Evolutionary conservation across 2,329 filamentous ascomycete genomes (phyloP), one percentile per base, ranked within the genome.

Genomic region (Nothophoma quercina): DNA sequence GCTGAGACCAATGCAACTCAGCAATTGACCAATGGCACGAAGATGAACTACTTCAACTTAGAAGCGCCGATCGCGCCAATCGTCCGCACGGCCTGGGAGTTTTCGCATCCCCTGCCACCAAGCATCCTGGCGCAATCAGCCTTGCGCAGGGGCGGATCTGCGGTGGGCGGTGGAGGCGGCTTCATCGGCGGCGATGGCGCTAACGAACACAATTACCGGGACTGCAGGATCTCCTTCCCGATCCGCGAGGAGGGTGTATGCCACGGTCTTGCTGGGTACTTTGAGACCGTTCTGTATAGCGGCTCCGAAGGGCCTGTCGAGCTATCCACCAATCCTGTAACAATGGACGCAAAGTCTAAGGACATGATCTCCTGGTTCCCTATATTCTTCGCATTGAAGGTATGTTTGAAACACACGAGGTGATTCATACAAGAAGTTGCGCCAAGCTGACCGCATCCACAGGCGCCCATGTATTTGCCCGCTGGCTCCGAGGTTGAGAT

Each of bases 341-440:
- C 88, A 23, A 98, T 99, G 77, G 91, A 95, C 49, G 79, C 80
- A 51, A 98, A 98, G 84, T 96, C 92, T 80, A 89, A 89, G 70
- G 93, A 96, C 66, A 99, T 99, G 96, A 96, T 97, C 59, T 96
- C 91, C 48, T 99, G 95, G 95, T 99, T 99, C 73, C 95, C 95
- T 1, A 98, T 99, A 23, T 97, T 93, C 78, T 99, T 99, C 71
- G 95, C 96, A 0, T 78, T 99, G 12, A 96, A 95, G 86, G 92
- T 93, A 79, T 68, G 84, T 35, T 25, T 12, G n/a, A n/a, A n/a
- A n/a, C n/a, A n/a, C n/a, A n/a, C n/a, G n/a, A n/a, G n/a, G n/a
- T n/a, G n/a, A n/a, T n/a, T n/a, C n/a, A n/a, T n/a, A n/a, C n/a
- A n/a, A n/a, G n/a, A n/a, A n/a, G n/a, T n/a, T n/a, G n/a, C n/a